Evolutionary conservation across 2,329 filamentous ascomycete species (phyloP).

Genomic region (Colletotrichum tofieldiae): DNA sequence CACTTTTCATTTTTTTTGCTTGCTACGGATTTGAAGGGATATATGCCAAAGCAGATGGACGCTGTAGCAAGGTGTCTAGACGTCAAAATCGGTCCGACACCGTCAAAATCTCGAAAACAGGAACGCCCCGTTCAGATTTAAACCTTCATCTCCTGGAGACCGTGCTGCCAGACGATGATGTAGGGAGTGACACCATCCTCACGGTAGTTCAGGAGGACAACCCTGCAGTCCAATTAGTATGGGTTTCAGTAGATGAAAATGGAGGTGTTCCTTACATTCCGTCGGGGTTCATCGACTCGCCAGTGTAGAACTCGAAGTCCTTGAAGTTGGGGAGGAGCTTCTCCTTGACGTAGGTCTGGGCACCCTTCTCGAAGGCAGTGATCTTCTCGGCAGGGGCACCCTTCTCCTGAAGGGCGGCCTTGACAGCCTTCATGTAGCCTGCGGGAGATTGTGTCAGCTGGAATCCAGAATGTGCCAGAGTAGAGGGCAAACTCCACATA

Average conservation of each 20-base stretch:
- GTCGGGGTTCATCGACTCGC: conserved; percentile 92
- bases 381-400: conserved; percentile 76
- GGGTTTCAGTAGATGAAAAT: conserved; percentile 10
- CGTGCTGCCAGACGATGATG: conserved; percentile 95
- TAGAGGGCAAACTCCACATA: conserved; percentile 58
- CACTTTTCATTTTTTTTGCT: conserved; percentile 40
- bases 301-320: conserved; percentile 95
- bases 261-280: conserved; percentile 80
- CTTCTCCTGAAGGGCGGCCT: conserved; percentile 76
- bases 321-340: conserved; percentile 88
- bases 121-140: conserved; percentile 64
- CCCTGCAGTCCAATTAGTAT: conserved; percentile 62
- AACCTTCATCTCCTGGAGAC: conserved; percentile 90
- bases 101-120: conserved; percentile 38
- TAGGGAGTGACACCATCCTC: conserved; percentile 95
- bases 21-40: conserved; percentile 44
- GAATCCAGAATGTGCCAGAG: neutral
- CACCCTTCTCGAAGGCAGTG: conserved; percentile 85
- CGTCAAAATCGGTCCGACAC: conserved; percentile 28
- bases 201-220: conserved; percentile 96
- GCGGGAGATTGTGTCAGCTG: neutral
- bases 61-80: conserved; percentile 39
- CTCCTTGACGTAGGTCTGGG: conserved; percentile 84
- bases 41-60: conserved; percentile 45
- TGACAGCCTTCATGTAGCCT: conserved; percentile 95